A percentile compares a stretch with the other conserved stretches of the same genome.
These are phyloP conservation scores for Cercophora newfieldiana DNA, from an alignment of 495 filamentous ascomycete genomes.

Conservation along the genomic window DNA sequence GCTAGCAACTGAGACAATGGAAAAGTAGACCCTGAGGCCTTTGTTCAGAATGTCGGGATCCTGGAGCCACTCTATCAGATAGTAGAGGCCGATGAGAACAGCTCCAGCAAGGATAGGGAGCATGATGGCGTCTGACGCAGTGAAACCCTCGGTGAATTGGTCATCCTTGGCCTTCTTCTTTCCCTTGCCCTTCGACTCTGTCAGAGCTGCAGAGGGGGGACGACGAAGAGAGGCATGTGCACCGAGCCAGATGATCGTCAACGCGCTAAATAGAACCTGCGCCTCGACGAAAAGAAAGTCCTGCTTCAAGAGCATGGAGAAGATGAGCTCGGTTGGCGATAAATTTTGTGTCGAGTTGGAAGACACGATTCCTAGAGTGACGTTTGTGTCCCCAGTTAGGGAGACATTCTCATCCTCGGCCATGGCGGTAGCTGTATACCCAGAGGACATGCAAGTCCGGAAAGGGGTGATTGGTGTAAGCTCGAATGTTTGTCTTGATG, in stretches of 20 bases:
- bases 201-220: conserved; percentile 72
- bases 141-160: conserved; percentile 71
- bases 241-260: conserved; percentile 48
- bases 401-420: background rate
- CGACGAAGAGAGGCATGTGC: conserved; percentile 59
- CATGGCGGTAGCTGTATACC: background rate
- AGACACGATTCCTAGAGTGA: conserved; percentile 4
- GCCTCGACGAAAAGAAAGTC: conserved; percentile 41
- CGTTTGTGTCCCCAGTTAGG: conserved; percentile 2
- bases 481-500: too few species aligned
- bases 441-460: background rate
- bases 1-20: conserved; percentile 72
- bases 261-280: conserved; percentile 42
- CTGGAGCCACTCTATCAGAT: conserved; percentile 85
- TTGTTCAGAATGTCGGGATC: conserved; percentile 81
- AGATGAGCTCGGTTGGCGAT: conserved; percentile 9
- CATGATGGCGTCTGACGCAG: conserved; percentile 79
- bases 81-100: conserved; percentile 75
- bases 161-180: conserved; percentile 56
- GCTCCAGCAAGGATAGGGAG: conserved; percentile 79
- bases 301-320: conserved; percentile 51
- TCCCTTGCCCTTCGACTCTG: conserved; percentile 50
- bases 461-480: background rate
- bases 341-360: background rate
- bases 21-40: conserved; percentile 83